Evolutionary conservation across 2,329 filamentous ascomycete genomes (phyloP), one percentile per base, ranked within the genome.

Genomic region (Cordyceps farinosa): DNA sequence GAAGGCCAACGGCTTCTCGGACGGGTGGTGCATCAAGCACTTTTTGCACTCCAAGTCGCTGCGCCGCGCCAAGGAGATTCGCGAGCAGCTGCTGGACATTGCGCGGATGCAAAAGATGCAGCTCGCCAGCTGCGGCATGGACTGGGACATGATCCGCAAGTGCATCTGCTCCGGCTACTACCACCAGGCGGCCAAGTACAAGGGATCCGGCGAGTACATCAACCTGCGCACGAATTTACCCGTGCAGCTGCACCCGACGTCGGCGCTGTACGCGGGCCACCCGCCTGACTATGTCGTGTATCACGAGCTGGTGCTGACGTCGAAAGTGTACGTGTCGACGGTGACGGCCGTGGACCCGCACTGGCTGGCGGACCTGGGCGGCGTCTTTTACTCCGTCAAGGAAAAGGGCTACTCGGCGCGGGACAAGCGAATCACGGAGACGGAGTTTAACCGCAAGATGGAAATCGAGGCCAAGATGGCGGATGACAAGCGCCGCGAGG

Each of bases 151-250:
- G 10, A 92, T 98, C 63, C 88, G 95, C 66, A 94, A 95, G 76
- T 98, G 94, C 74, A 97, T 99, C 72, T 99, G 96, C 80, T 92
- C 91, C 0, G 95, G 95, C 13, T 99, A 97, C 80, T 99, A 98
- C 78, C 94, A 98, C 72, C 95, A 99, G 79, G 95, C 95, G 6
- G 95, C 95, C 36, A 92, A 93, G 71, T 92, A 96, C 67, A 96
- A 96, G 78, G 96, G 95, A 3, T 91, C 97, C 17, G 95, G 95
- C 69, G 96, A 99, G 77, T 99, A 98, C 78, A 89, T 97, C 78
- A 99, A 99, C 75, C 82, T 99, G 42, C 89, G 95, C 29, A 99
- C 95, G 0, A 95, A 91, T 71, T 92, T 99, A 3, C 93, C 90
- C 1, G 91, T 99, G 61, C 92, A 97, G 74, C 82, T 99, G 36